Evolutionary conservation across 2,329 filamentous ascomycete species (phyloP).

Genomic region (Fusarium buharicum): DNA sequence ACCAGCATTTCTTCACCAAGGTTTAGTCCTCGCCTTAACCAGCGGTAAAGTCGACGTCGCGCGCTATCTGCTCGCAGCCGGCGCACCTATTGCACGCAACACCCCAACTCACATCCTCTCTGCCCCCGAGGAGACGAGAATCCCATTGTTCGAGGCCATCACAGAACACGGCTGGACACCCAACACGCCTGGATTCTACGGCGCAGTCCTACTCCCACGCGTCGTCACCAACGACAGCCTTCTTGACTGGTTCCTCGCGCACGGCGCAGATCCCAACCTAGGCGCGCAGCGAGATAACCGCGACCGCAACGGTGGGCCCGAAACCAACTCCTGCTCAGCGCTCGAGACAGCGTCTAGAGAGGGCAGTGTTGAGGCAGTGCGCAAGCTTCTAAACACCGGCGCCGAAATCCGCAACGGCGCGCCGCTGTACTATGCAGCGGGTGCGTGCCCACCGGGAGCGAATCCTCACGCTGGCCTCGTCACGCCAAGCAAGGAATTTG

Average conservation of each 20-base stretch:
- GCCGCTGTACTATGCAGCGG: constrained; percentile 33
- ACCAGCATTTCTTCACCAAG: constrained; percentile 6
- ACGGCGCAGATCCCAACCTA: constrained; percentile 37
- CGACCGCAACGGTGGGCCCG: constrained; percentile 23
- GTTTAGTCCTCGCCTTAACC: constrained; percentile 1
- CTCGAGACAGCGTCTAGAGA: constrained; percentile 23
- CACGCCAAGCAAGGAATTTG: constrained; percentile 13
- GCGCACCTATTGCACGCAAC: constrained; percentile 24
- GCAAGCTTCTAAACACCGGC: constrained; percentile 29
- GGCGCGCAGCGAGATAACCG: constrained; percentile 18
- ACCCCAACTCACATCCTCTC: constrained; percentile 14
- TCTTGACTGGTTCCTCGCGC: constrained; percentile 36
- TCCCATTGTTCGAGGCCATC: constrained; percentile 25
- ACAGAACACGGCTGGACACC: constrained; percentile 24
- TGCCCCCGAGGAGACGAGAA: constrained; percentile 9
- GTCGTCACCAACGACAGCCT: constrained; percentile 19
- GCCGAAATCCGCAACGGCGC: constrained; percentile 26
- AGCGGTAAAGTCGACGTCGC: constrained; percentile 21
- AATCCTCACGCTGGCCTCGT: constrained; percentile 4
- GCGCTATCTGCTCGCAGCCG: constrained; percentile 14
- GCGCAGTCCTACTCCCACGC: constrained; percentile 18
- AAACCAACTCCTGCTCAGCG: constrained; percentile 19
- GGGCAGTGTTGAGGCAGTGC: constrained; percentile 9
- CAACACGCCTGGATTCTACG: constrained; percentile 27
- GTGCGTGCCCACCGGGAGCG: not conserved